Percentiles rank a stretch among this genome's conserved stretches.
These are phyloP conservation scores for Deinandra increscens DNA, from an alignment of 129 eudicot species.

Conservation along the genomic window DNA sequence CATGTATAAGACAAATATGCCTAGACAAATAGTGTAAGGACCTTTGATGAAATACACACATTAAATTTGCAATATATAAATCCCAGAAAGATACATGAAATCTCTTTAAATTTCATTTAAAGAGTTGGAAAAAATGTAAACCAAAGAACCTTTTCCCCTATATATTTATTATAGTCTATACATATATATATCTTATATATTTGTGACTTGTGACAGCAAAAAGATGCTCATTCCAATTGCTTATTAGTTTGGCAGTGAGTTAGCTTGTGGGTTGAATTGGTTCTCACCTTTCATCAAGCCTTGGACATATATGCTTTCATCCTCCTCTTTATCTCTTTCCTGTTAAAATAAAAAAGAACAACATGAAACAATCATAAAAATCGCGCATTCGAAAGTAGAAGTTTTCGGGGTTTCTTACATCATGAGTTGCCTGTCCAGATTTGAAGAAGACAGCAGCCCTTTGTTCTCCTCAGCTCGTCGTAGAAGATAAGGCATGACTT, in stretches of 20 bases:
- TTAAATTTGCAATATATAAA: neutral
- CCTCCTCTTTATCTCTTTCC: conserved; percentile 77
- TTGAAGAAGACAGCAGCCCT: conserved; percentile 59
- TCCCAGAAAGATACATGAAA: conserved; percentile 2
- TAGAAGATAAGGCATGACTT: conserved; percentile 74
- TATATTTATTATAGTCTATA: conserved; percentile 16
- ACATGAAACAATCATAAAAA: neutral
- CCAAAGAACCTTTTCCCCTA: conserved; percentile 11
- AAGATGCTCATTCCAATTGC: conserved; percentile 10
- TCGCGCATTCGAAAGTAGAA: neutral
- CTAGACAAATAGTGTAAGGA: too few relatives aligned
- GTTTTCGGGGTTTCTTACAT: conserved; percentile 34
- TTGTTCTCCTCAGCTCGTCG: conserved; percentile 86
- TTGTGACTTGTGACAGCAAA: conserved; percentile 13
- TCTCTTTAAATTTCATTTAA: conserved; percentile 4
- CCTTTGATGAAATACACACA: too few relatives aligned
- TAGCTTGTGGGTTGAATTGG: conserved; percentile 21
- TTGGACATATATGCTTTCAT: conserved; percentile 29
- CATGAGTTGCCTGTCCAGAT: conserved; percentile 59
- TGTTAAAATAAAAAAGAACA: conserved; percentile 23
- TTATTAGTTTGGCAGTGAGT: conserved; percentile 22
- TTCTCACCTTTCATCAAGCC: conserved; percentile 6
- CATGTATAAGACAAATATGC: too few relatives aligned
- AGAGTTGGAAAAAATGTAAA: conserved; percentile 7
- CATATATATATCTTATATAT: conserved; percentile 19